Conservation (phyloP, 1,284 basidiomycete species). For the Cutaneotrichosporon cutaneum region DNA sequence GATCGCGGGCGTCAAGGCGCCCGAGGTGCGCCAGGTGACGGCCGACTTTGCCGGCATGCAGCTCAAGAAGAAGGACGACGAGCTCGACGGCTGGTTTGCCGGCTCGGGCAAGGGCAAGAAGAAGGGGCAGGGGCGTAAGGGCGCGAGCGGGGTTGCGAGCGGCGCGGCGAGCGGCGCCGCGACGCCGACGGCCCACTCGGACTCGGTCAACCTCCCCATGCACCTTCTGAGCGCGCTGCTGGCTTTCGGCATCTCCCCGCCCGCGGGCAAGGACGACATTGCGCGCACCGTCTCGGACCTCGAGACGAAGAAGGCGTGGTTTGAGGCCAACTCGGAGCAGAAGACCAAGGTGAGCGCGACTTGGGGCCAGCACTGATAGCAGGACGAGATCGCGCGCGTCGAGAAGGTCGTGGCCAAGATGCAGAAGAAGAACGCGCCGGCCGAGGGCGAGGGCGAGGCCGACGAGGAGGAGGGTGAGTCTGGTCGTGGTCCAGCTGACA, state of each 20-base stretch:
- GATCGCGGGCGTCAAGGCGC: conserved; percentile 72
- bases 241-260: conserved; percentile 85
- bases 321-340: conserved; percentile 63
- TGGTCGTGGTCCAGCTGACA: neutral
- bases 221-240: conserved; percentile 83
- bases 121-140: conserved; percentile 74
- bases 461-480: conserved; percentile 11
- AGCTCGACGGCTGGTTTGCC: conserved; percentile 78
- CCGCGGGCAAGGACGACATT: conserved; percentile 73
- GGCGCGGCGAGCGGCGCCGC: conserved; percentile 24
- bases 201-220: conserved; percentile 75
- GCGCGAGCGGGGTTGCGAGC: conserved; percentile 31
- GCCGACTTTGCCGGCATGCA: conserved; percentile 67
- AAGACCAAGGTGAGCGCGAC: conserved; percentile 48
- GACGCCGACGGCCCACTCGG: conserved; percentile 31
- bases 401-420: conserved; percentile 58
- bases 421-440: conserved; percentile 50
- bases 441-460: conserved; percentile 7
- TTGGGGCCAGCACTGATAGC: neutral
- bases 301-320: conserved; percentile 94
- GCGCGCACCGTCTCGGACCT: conserved; percentile 84
- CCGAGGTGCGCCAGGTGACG: conserved; percentile 83
- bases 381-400: conserved; percentile 69
- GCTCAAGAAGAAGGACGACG: conserved; percentile 86
- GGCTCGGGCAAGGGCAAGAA: conserved; percentile 63